phyloP scores from a whole-genome alignment of 306 rosid species.

The Crataegus laevigata region DNA sequence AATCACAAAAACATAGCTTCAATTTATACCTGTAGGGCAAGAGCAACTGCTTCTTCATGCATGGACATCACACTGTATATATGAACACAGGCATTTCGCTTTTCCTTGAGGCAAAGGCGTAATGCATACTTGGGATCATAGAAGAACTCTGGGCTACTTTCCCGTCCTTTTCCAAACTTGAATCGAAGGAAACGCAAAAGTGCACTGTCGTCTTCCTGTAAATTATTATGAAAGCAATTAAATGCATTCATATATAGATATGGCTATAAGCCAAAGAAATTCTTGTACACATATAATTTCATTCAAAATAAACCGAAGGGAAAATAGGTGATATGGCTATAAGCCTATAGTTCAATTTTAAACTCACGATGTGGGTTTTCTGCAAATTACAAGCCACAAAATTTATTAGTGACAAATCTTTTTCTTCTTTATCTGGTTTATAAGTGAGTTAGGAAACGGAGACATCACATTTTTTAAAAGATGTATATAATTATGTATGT shows the following conservation, averaged over 20 bases:
- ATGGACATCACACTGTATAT: constrained; percentile 99
- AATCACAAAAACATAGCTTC: constrained; percentile 19
- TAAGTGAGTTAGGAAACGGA: no score
- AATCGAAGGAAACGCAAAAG: constrained; percentile 86
- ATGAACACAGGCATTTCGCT: constrained; percentile 96
- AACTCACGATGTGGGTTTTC: neutral
- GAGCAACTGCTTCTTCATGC: constrained; percentile 99
- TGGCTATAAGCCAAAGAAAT: neutral
- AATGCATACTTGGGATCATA: constrained; percentile 97
- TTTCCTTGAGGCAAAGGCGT: constrained; percentile 96
- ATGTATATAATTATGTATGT: neutral
- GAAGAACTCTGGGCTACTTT: constrained; percentile 86
- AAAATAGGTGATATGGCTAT: neutral
- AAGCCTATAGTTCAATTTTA: neutral
- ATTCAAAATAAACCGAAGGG: neutral
- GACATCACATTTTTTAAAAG: neutral
- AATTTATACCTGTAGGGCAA: constrained; percentile 75
- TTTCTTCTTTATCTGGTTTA: no score
- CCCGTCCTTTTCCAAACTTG: constrained; percentile 91
- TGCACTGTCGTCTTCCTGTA: constrained; percentile 89
- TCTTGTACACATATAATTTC: neutral
- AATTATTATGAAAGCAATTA: constrained; percentile 1
- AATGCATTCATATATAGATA: neutral
- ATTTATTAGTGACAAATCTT: no score
- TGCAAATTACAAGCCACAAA: neutral